Conservation (phyloP, 192 early-diverging fungal species). For the Coemansia sp. region DNA sequence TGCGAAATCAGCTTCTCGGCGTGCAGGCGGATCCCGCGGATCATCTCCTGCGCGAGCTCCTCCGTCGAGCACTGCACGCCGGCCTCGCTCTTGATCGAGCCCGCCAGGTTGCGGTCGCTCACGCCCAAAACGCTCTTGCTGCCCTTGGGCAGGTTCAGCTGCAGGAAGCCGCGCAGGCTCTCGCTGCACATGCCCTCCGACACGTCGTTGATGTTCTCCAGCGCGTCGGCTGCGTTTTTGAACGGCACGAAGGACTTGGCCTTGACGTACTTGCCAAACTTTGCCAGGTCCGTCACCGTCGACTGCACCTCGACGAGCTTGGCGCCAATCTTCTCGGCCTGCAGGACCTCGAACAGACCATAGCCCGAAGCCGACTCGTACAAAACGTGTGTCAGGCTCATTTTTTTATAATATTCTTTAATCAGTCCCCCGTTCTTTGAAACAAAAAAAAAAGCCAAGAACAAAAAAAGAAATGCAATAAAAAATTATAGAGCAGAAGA, state of each 20-base stretch:
- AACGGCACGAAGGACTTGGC: conserved; percentile 96
- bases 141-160: conserved; percentile 88
- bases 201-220: conserved; percentile 98
- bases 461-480: neutral
- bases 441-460: neutral
- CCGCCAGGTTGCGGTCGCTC: conserved; percentile 81
- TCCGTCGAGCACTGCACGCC: conserved; percentile 77
- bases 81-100: conserved; percentile 60
- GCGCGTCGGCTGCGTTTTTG: conserved; percentile 93
- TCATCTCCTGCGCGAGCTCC: conserved; percentile 82
- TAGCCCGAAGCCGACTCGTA: conserved; percentile 97
- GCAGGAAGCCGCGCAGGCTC: conserved; percentile 89
- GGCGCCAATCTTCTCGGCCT: conserved; percentile 93
- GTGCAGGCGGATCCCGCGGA: conserved; percentile 93
- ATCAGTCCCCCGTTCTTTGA: neutral
- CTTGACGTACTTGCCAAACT: conserved; percentile 88
- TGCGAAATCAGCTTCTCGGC: conserved; percentile 83
- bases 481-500: neutral
- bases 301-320: conserved; percentile 88
- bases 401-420: neutral
- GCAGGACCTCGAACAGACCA: conserved; percentile 90
- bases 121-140: conserved; percentile 78
- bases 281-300: conserved; percentile 76
- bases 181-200: conserved; percentile 94
- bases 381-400: conserved; percentile 61